Evolutionary conservation across 2,329 filamentous ascomycete genomes (phyloP).

Genomic region (Aureobasidium leucospermi): DNA sequence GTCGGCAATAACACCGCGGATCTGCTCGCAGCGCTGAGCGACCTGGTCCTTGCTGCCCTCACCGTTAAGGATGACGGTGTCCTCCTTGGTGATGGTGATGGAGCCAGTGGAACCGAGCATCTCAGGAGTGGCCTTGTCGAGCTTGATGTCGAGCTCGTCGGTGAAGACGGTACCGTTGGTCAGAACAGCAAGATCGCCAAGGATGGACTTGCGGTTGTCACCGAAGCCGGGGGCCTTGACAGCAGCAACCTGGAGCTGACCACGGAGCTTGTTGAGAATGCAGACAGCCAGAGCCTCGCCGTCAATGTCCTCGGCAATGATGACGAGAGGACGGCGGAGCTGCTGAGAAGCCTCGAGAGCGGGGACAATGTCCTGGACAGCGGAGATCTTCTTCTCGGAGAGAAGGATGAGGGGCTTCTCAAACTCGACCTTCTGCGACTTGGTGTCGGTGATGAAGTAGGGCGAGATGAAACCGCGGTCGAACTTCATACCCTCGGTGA

Average conservation of each 20-base stretch:
- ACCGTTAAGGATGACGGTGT: slow-evolving; percentile 97
- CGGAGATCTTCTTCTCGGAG: slow-evolving; percentile 99
- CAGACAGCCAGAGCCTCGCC: slow-evolving; percentile 97
- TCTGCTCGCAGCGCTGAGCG: slow-evolving; percentile 95
- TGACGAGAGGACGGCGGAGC: slow-evolving; percentile 88
- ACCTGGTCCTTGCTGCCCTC: slow-evolving; percentile 93
- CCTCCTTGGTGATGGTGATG: slow-evolving; percentile 99
- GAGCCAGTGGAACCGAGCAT: slow-evolving; percentile 95
- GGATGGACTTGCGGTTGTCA: slow-evolving; percentile 99
- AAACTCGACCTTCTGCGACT: slow-evolving; percentile 98
- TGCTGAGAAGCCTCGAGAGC: slow-evolving; percentile 96
- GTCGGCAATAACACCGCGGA: slow-evolving; percentile 92
- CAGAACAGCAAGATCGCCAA: slow-evolving; percentile 89
- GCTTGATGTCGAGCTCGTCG: slow-evolving; percentile 97
- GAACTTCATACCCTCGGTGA: slow-evolving; percentile 99
- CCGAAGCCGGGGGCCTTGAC: slow-evolving; percentile 99
- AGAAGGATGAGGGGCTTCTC: slow-evolving; percentile 98
- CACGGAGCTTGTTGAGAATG: slow-evolving; percentile 99
- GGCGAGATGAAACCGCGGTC: slow-evolving; percentile 97
- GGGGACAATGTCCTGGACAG: slow-evolving; percentile 97
- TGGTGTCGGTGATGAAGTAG: slow-evolving; percentile 99
- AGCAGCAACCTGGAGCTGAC: slow-evolving; percentile 95
- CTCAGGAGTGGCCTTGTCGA: slow-evolving; percentile 93
- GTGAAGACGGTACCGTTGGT: slow-evolving; percentile 97
- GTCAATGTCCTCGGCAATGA: slow-evolving; percentile 98